Base-by-base conservation (phyloP, 345 rosid genomes). In the Corchorus capsularis region DNA sequence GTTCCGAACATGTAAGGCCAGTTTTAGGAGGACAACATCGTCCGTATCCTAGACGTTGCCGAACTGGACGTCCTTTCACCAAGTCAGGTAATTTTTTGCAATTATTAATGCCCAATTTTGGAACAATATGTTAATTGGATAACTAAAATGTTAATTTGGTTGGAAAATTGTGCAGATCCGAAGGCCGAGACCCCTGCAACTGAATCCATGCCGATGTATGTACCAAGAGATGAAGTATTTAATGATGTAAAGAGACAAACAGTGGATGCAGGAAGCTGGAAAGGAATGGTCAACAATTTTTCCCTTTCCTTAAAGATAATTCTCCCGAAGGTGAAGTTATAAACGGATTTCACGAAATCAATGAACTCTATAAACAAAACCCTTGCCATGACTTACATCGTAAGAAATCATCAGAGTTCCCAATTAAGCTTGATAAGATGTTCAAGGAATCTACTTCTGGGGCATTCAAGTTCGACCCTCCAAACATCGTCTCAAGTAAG, bases 171-270 rank as follows among this genome's bases (percentile, higher is more conserved):
- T 47, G n/a, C 69, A 76, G 79, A 68, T 59, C 27, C 54, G 8
- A 76, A 59, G 45, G 27, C 68, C 13, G 79, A 76, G 65, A 8
- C 75, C 0, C 45, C 50, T 7, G 69, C n/a, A 17, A 34, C n/a
- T 53, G 79, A 52, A 16, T 35, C 75, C 5, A 47, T 50, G 61
- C 69, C 79, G 5, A 69, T 69, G 74, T 77, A 77, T 52, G 75
- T 69, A 12, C 75, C 79, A 1, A 69, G 75, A 77, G 75, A 69
- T 27, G 79, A 77, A 69, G 60, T 75, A 35, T 57, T 68, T 16
- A 43, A 37, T 5, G 74, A 59, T 6, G 56, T 16, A 14, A 76
- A 69, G 50, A 76, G 60, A 46, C 34, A 32, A 27, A 9, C 74
- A 7, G 43, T 76, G 4, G 55, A 57, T 46, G 46, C 32, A 5